phyloP scores from a whole-genome alignment of 495 filamentous ascomycete genomes.

The Penicillium ochrochloron region DNA sequence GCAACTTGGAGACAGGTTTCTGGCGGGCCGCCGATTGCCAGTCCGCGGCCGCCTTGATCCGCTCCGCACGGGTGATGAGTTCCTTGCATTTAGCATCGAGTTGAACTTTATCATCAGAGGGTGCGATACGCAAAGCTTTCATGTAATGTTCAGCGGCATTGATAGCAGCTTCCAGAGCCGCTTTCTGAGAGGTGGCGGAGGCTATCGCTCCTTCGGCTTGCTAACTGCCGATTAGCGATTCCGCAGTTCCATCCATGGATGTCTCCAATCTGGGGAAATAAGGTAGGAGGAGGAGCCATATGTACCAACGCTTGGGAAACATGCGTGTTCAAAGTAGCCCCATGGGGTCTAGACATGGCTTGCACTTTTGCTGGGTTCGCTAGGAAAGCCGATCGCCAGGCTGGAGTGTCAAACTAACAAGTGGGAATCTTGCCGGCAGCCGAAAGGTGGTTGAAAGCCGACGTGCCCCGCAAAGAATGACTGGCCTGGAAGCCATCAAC shows the following conservation, averaged over 20 bases:
- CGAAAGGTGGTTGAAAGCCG: slow-evolving; percentile 9
- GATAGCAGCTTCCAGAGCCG: slow-evolving; percentile 75
- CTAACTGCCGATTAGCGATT: slow-evolving; percentile 47
- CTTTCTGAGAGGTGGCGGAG: slow-evolving; percentile 59
- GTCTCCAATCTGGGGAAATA: slow-evolving; percentile 10
- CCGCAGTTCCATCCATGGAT: not conserved
- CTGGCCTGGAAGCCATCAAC: not conserved
- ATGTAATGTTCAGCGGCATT: slow-evolving; percentile 78
- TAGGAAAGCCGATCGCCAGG: slow-evolving; percentile 7
- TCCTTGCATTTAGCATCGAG: slow-evolving; percentile 69
- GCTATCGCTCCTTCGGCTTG: slow-evolving; percentile 63
- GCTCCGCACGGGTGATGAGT: slow-evolving; percentile 69
- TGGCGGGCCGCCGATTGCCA: slow-evolving; percentile 39
- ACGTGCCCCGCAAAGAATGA: slow-evolving; percentile 18
- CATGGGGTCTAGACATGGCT: slow-evolving; percentile 41
- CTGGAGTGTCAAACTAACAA: not conserved
- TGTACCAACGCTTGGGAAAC: slow-evolving; percentile 28
- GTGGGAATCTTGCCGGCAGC: slow-evolving; percentile 1
- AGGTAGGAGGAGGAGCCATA: not conserved
- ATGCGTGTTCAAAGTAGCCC: slow-evolving; percentile 26
- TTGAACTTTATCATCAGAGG: slow-evolving; percentile 57
- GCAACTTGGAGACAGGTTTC: slow-evolving; percentile 24
- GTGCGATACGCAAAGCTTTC: slow-evolving; percentile 64
- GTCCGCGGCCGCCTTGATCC: slow-evolving; percentile 62
- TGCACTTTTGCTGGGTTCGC: slow-evolving; percentile 1